These are phyloP conservation scores for Monosporascus ibericus DNA, from an alignment of 2,329 filamentous ascomycete genomes.

Conservation along the genomic window DNA sequence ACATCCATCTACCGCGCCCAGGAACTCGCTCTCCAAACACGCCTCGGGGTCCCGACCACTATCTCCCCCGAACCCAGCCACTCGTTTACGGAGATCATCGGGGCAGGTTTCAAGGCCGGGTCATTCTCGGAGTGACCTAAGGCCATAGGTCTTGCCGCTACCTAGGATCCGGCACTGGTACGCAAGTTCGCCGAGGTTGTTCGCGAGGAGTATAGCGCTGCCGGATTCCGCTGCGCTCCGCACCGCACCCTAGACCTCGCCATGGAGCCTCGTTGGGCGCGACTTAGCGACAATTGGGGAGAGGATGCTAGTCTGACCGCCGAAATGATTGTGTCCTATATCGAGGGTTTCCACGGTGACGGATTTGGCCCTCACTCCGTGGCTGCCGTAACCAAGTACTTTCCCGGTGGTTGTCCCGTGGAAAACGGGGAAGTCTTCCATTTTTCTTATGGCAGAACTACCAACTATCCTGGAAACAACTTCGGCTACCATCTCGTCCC, in stretches of 20 bases:
- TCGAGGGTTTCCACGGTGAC: constrained; percentile 41
- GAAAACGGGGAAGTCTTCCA: constrained; percentile 46
- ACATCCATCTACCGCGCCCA: constrained; percentile 38
- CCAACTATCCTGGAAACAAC: constrained; percentile 44
- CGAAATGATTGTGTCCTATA: constrained; percentile 34
- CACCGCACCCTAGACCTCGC: constrained; percentile 44
- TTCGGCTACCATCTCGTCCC: constrained; percentile 42
- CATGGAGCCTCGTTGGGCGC: constrained; percentile 45
- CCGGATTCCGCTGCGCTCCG: constrained; percentile 38
- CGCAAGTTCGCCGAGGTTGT: constrained; percentile 42
- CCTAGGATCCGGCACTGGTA: constrained; percentile 37
- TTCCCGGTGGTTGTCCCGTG: constrained; percentile 44
- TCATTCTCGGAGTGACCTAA: constrained; percentile 47
- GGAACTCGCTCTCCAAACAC: constrained; percentile 33
- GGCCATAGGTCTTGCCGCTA: constrained; percentile 41
- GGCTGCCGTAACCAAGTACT: constrained; percentile 46
- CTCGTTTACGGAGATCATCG: constrained; percentile 36
- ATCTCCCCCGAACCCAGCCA: constrained; percentile 43
- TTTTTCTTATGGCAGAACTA: constrained; percentile 45
- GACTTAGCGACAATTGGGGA: constrained; percentile 39
- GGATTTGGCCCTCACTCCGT: constrained; percentile 37
- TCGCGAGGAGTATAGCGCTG: constrained; percentile 37
- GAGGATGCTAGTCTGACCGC: constrained; percentile 39
- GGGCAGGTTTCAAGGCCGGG: constrained; percentile 35
- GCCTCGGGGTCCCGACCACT: constrained; percentile 43